phyloP scores from a whole-genome alignment of 31 red algal species.

The Endocladia muricata region DNA sequence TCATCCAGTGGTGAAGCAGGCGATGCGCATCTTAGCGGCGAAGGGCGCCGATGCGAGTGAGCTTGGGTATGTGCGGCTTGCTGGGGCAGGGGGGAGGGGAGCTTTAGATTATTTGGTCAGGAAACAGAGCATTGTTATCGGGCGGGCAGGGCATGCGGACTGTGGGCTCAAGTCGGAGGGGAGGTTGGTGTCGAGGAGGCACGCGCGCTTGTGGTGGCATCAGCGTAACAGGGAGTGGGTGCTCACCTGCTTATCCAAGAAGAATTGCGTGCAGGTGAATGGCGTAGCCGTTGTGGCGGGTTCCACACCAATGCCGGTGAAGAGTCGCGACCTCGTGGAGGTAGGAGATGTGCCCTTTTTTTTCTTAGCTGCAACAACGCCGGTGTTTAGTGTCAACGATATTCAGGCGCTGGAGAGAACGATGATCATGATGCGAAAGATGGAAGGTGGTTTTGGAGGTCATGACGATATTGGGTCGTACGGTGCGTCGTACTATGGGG shows the following conservation, averaged over 20 bases:
- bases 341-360: slow-evolving; percentile 58
- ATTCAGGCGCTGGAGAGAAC: slow-evolving; percentile 32
- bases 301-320: slow-evolving; percentile 41
- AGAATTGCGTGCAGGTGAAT: slow-evolving; percentile 49
- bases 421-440: slow-evolving; percentile 10
- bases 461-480: no score
- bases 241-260: slow-evolving; percentile 44
- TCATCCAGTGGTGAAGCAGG: not conserved
- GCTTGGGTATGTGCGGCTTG: slow-evolving; percentile 65
- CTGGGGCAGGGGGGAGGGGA: slow-evolving; percentile 49
- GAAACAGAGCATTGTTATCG: slow-evolving; percentile 28
- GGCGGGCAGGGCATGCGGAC: slow-evolving; percentile 52
- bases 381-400: slow-evolving; percentile 23
- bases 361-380: slow-evolving; percentile 35
- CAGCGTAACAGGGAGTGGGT: slow-evolving; percentile 30
- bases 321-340: slow-evolving; percentile 45
- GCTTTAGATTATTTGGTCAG: slow-evolving; percentile 60
- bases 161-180: slow-evolving; percentile 57
- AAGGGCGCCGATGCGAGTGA: slow-evolving; percentile 24
- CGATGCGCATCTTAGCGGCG: not conserved
- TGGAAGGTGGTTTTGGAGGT: no score
- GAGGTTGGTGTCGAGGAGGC: slow-evolving; percentile 36
- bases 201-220: slow-evolving; percentile 41
- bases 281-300: slow-evolving; percentile 38
- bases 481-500: not conserved